A percentile compares a stretch with the other conserved stretches of the same genome.
These are phyloP conservation scores for Trichoderma hamatum DNA, from an alignment of 2,329 filamentous ascomycete genomes.

Conservation along the genomic window DNA sequence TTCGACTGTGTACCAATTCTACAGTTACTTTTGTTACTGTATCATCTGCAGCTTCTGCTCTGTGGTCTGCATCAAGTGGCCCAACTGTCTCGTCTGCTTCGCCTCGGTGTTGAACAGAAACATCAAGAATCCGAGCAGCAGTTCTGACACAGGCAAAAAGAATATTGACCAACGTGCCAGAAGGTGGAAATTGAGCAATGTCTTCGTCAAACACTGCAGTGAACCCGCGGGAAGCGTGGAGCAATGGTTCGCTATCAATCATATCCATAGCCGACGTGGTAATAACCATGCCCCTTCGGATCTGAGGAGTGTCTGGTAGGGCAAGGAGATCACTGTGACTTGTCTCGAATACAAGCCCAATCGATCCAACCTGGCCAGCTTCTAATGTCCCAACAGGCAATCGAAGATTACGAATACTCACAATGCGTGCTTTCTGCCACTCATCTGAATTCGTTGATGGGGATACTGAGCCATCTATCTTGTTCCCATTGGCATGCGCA, in stretches of 20 bases:
- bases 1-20: conserved; percentile 68
- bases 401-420: conserved; percentile 85
- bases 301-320: conserved; percentile 42
- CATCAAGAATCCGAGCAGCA: conserved; percentile 71
- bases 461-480: conserved; percentile 53
- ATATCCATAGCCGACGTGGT: conserved; percentile 64
- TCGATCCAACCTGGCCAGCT: conserved; percentile 83
- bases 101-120: conserved; percentile 40
- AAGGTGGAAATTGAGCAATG: conserved; percentile 63
- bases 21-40: conserved; percentile 59
- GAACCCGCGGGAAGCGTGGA: conserved; percentile 69
- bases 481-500: conserved; percentile 56
- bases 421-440: conserved; percentile 80
- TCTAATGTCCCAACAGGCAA: conserved; percentile 77
- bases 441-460: conserved; percentile 61
- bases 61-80: conserved; percentile 60
- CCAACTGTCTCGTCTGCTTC: background rate
- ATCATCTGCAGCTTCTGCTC: conserved; percentile 43
- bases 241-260: conserved; percentile 57
- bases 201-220: conserved; percentile 70
- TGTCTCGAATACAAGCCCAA: conserved; percentile 71
- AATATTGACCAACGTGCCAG: conserved; percentile 74
- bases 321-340: conserved; percentile 12
- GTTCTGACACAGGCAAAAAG: conserved; percentile 88
- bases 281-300: conserved; percentile 84